Conservation (phyloP, 805 yeast species). For the Saccharomycopsis fermentans region DNA sequence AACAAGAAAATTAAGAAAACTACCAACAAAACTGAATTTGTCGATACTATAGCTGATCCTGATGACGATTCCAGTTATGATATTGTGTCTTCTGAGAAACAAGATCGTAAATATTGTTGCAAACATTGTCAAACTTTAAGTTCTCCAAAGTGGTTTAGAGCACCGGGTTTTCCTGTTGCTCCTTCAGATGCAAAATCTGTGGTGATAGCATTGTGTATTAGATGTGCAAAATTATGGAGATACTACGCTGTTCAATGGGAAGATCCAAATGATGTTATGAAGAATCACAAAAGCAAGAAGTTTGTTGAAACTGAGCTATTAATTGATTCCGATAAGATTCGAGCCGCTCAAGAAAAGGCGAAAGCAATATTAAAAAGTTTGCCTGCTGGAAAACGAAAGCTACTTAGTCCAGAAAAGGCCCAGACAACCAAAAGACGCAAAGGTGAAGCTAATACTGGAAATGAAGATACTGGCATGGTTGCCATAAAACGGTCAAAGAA, state of each 20-base stretch:
- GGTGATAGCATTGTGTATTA: conserved; percentile 57
- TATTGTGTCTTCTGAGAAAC: conserved; percentile 34
- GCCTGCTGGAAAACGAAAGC: conserved; percentile 4
- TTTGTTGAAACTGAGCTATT: conserved; percentile 57
- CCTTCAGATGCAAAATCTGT: conserved; percentile 25
- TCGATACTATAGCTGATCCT: conserved; percentile 33
- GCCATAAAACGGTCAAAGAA: not conserved
- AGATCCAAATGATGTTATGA: conserved; percentile 56
- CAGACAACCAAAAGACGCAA: not conserved
- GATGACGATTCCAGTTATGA: conserved; percentile 70
- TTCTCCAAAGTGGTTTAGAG: conserved; percentile 58
- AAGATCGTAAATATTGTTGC: conserved; percentile 44
- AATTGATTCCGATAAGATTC: conserved; percentile 48
- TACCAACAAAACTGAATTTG: conserved; percentile 19
- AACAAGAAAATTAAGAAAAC: conserved; percentile 38
- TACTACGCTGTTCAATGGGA: conserved; percentile 85
- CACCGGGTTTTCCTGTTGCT: conserved; percentile 48
- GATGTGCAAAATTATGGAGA: conserved; percentile 91
- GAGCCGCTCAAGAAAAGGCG: conserved; percentile 35
- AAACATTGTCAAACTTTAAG: conserved; percentile 54
- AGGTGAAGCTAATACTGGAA: not conserved
- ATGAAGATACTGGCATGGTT: not conserved
- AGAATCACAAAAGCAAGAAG: conserved; percentile 36
- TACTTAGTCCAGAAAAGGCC: conserved; percentile 4
- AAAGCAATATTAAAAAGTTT: not conserved